phyloP scores from a whole-genome alignment of 1,139 yeast genomes.

The Yarrowia galli region DNA sequence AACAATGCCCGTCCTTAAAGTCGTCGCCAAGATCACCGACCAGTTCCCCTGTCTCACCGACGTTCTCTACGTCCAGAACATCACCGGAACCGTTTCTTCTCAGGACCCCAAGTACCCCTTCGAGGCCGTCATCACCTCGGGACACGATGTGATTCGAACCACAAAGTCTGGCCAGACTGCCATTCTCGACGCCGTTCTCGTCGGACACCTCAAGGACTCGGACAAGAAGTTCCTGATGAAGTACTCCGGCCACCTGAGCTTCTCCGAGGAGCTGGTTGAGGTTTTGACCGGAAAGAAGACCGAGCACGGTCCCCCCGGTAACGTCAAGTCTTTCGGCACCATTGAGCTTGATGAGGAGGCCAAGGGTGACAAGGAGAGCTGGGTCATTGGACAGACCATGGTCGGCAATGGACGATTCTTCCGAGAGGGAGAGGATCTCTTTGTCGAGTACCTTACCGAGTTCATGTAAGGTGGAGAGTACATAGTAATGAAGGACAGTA shows the following conservation, averaged over 20 bases:
- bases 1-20: slow-evolving; percentile 25
- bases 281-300: slow-evolving; percentile 21
- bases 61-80: slow-evolving; percentile 37
- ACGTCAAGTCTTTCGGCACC: slow-evolving; percentile 35
- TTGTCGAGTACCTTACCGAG: slow-evolving; percentile 28
- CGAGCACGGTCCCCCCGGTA: slow-evolving; percentile 21
- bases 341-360: slow-evolving; percentile 37
- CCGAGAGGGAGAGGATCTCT: slow-evolving; percentile 27
- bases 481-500: neutral
- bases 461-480: slow-evolving; percentile 7
- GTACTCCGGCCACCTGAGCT: slow-evolving; percentile 35
- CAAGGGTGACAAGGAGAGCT: slow-evolving; percentile 33
- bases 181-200: slow-evolving; percentile 31
- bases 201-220: slow-evolving; percentile 23
- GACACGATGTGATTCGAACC: slow-evolving; percentile 38
- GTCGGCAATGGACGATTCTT: slow-evolving; percentile 25
- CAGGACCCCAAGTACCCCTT: slow-evolving; percentile 37
- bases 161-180: slow-evolving; percentile 35
- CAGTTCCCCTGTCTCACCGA: slow-evolving; percentile 29
- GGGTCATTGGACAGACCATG: slow-evolving; percentile 31
- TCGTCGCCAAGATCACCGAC: slow-evolving; percentile 36
- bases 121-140: slow-evolving; percentile 29
- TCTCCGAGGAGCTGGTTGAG: slow-evolving; percentile 20
- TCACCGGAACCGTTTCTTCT: slow-evolving; percentile 32
- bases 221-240: slow-evolving; percentile 35